Percentiles rank a stretch among this genome's conserved stretches.
These are phyloP conservation scores for Dipteronia sinensis DNA, from an alignment of 345 rosid species.

Conservation along the genomic window DNA sequence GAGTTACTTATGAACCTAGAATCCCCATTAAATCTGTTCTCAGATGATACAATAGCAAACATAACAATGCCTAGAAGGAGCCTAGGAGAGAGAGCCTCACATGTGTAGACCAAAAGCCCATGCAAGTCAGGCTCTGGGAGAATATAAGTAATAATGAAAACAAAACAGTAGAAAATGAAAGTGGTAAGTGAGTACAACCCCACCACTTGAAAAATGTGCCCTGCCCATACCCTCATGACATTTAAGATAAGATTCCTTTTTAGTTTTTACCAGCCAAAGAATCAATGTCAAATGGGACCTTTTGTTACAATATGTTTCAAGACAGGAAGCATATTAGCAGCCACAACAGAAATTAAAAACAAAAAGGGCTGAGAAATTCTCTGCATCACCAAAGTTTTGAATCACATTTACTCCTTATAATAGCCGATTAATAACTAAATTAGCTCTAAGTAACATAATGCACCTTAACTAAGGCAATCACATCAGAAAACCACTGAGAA, in stretches of 20 bases:
- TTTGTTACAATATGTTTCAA: slow-evolving; percentile 33
- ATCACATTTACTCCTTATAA: not conserved
- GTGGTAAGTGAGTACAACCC: slow-evolving; percentile 20
- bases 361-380: not conserved
- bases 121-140: slow-evolving; percentile 27
- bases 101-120: not conserved
- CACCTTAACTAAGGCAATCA: not conserved
- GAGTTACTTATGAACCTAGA: not conserved
- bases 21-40: not conserved
- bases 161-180: slow-evolving; percentile 20
- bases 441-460: not conserved
- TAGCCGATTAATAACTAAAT: slow-evolving; percentile 7
- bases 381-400: slow-evolving; percentile 3
- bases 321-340: slow-evolving; percentile 39
- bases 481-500: not conserved
- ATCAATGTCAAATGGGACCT: slow-evolving; percentile 22
- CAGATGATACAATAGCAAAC: not conserved
- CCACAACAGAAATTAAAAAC: slow-evolving; percentile 4
- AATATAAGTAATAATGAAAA: slow-evolving; percentile 19
- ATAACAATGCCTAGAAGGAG: not conserved
- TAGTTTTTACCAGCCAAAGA: slow-evolving; percentile 12
- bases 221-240: slow-evolving; percentile 35
- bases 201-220: slow-evolving; percentile 35
- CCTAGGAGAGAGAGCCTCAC: slow-evolving; percentile 13
- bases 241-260: slow-evolving; percentile 37